These are phyloP conservation scores for Acanthochlamys bracteata DNA, from an alignment of 106 monocot species.

Conservation along the genomic window DNA sequence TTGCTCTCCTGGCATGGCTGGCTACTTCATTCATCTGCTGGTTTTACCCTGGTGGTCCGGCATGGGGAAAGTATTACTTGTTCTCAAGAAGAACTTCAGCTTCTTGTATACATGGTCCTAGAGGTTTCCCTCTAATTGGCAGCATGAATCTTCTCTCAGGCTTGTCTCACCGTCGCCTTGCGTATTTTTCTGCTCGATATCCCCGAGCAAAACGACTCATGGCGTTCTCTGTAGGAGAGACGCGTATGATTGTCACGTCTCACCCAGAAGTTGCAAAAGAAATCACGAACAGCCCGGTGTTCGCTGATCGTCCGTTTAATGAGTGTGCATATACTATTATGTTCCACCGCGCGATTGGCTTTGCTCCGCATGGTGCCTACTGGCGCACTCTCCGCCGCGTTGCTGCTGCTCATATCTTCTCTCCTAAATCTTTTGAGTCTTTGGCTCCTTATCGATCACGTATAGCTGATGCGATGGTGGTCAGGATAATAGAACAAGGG, in stretches of 20 bases:
- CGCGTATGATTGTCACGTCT: conserved; percentile 33
- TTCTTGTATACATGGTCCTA: conserved; percentile 26
- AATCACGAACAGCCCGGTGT: conserved; percentile 33
- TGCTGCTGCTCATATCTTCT: conserved; percentile 45
- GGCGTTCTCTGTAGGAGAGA: conserved; percentile 47
- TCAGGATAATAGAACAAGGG: not conserved
- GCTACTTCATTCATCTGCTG: conserved; percentile 23
- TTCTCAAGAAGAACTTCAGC: not conserved
- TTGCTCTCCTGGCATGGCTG: conserved; percentile 10
- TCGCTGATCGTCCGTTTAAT: conserved; percentile 64
- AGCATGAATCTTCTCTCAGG: conserved; percentile 53
- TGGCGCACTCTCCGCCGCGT: conserved; percentile 57
- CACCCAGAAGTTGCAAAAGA: conserved; percentile 48
- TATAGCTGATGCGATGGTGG: conserved; percentile 40
- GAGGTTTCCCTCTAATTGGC: conserved; percentile 48
- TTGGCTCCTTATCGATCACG: conserved; percentile 9
- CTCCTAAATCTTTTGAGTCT: conserved; percentile 22
- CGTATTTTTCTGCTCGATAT: not conserved
- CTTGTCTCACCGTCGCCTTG: conserved; percentile 53
- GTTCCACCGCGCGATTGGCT: conserved; percentile 78
- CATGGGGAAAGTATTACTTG: conserved; percentile 28
- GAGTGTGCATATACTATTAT: conserved; percentile 58
- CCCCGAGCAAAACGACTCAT: conserved; percentile 35
- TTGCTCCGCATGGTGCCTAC: conserved; percentile 58
- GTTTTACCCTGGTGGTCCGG: conserved; percentile 42